phyloP scores from a whole-genome alignment of 495 filamentous ascomycete genomes.

The Daldinia bambusicola region DNA sequence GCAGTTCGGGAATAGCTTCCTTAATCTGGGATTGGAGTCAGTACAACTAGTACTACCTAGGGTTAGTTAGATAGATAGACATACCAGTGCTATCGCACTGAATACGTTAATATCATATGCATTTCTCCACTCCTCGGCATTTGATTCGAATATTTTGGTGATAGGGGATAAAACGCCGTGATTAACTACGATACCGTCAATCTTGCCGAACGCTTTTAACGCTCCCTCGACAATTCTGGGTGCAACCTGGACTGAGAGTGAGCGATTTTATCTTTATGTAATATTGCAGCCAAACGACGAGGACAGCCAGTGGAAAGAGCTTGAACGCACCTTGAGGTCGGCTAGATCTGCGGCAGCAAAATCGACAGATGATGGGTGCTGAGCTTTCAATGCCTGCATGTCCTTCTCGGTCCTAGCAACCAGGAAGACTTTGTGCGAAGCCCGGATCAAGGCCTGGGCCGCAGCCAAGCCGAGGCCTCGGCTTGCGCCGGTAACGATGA shows the following conservation, averaged over 20 bases:
- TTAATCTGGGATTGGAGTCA: constrained; percentile 65
- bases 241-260: constrained; percentile 57
- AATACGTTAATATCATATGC: constrained; percentile 87
- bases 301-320: no score
- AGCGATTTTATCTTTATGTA: constrained; percentile 4
- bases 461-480: constrained; percentile 86
- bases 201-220: constrained; percentile 68
- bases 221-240: constrained; percentile 71
- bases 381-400: constrained; percentile 71
- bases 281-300: neutral
- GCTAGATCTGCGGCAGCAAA: constrained; percentile 80
- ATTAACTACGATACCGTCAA: constrained; percentile 89
- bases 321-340: constrained; percentile 63
- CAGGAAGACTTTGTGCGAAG: constrained; percentile 76
- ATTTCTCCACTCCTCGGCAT: constrained; percentile 76
- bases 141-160: constrained; percentile 71
- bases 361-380: constrained; percentile 74
- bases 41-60: neutral
- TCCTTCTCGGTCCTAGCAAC: constrained; percentile 75
- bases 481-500: constrained; percentile 77
- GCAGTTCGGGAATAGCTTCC: constrained; percentile 76
- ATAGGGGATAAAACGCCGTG: constrained; percentile 86
- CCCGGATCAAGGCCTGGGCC: constrained; percentile 74
- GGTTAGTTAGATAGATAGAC: constrained; percentile 36
- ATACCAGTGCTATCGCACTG: constrained; percentile 79